A percentile compares a stretch with the other conserved stretches of the same genome.
Evolutionary conservation across 768 basidiomycete genomes (phyloP).

Genomic region (Chiua virens): DNA sequence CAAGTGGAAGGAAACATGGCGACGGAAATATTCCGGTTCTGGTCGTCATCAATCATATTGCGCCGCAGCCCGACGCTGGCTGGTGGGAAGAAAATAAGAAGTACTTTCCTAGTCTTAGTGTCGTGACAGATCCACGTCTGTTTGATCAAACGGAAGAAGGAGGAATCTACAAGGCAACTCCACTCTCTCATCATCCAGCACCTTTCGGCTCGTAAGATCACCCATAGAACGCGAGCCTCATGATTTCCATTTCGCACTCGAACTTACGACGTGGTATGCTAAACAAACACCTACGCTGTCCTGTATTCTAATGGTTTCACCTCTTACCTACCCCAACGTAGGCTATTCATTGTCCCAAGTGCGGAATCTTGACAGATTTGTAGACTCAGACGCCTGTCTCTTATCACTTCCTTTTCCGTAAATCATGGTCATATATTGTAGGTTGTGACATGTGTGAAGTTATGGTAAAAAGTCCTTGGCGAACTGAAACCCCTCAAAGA

Average conservation of each 20-base stretch:
- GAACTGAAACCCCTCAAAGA: background rate
- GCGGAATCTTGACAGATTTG: background rate
- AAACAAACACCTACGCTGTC: no score
- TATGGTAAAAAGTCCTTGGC: background rate
- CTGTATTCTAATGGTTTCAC: background rate
- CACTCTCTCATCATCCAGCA: slow-evolving; percentile 17
- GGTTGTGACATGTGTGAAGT: background rate
- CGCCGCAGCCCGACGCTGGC: slow-evolving; percentile 15
- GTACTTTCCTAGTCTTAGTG: slow-evolving; percentile 16
- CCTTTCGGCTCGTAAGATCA: slow-evolving; percentile 4
- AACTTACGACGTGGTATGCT: background rate
- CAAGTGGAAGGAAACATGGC: slow-evolving; percentile 17
- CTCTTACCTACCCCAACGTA: no score
- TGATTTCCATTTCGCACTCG: background rate
- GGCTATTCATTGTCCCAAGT: background rate
- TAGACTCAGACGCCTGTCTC: background rate
- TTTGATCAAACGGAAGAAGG: slow-evolving; percentile 15
- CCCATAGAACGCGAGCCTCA: background rate
- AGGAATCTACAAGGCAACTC: slow-evolving; percentile 19
- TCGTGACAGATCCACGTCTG: slow-evolving; percentile 17
- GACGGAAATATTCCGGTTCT: slow-evolving; percentile 16
- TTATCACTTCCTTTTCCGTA: background rate
- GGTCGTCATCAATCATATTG: slow-evolving; percentile 21
- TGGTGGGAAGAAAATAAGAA: slow-evolving; percentile 26
- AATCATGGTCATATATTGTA: background rate